These are phyloP conservation scores for Auriculariales sp. DNA, from an alignment of 768 basidiomycete species.

Conservation along the genomic window DNA sequence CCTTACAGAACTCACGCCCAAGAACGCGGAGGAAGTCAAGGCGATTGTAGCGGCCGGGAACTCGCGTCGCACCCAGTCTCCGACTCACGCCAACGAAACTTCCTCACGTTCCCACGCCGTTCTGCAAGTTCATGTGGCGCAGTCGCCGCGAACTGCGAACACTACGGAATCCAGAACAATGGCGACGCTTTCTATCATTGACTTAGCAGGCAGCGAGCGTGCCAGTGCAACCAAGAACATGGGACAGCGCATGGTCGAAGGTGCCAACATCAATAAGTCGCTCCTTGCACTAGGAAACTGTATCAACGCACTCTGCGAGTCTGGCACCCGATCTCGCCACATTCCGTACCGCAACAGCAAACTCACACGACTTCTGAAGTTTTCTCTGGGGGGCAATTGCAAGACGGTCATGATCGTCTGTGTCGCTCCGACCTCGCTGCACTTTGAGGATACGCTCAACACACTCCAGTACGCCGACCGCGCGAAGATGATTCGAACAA, in stretches of 20 bases:
- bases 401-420: conserved; percentile 99
- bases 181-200: conserved; percentile 93
- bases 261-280: conserved; percentile 98
- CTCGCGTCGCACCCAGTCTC: conserved; percentile 74
- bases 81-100: conserved; percentile 91
- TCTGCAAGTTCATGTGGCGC: conserved; percentile 85
- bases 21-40: conserved; percentile 84
- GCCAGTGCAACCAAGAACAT: conserved; percentile 94
- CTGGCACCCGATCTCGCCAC: conserved; percentile 75
- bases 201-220: conserved; percentile 92
- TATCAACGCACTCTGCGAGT: conserved; percentile 96
- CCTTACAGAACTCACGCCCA: conserved; percentile 68
- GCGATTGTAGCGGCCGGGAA: conserved; percentile 86
- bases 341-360: conserved; percentile 97
- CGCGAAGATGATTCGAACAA: conserved; percentile 96
- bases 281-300: conserved; percentile 94
- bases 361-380: conserved; percentile 92
- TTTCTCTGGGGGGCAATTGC: conserved; percentile 96
- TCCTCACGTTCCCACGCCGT: conserved; percentile 97
- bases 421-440: conserved; percentile 83
- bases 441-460: conserved; percentile 98
- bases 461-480: conserved; percentile 95
- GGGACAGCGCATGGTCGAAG: conserved; percentile 96
- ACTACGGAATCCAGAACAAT: conserved; percentile 70
- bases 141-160: conserved; percentile 73